Evolutionary conservation across 139 green algal species (phyloP).

Genomic region (Picochlorum sp.): DNA sequence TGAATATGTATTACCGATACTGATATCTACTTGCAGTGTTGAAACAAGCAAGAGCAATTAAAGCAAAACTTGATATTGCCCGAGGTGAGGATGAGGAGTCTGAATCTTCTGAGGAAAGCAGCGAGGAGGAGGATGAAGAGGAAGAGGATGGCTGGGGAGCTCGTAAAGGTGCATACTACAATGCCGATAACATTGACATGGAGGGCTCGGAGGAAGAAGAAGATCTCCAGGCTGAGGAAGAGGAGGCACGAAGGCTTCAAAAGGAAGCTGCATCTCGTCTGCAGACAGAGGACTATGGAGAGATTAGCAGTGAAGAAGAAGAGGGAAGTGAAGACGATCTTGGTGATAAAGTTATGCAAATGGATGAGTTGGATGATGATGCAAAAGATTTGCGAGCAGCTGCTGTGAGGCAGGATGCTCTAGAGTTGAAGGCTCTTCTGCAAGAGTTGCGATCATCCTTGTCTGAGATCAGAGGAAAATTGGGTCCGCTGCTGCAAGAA

Average conservation of each 20-base stretch:
- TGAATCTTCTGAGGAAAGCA: slow-evolving; percentile 11
- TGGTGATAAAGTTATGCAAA: slow-evolving; percentile 20
- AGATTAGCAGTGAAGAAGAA: slow-evolving; percentile 24
- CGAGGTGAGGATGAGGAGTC: slow-evolving; percentile 33
- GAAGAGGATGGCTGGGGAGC: slow-evolving; percentile 45
- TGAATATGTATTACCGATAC: not conserved
- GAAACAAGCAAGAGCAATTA: slow-evolving; percentile 51
- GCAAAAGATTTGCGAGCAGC: slow-evolving; percentile 29
- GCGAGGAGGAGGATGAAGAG: slow-evolving; percentile 32
- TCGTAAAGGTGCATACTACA: slow-evolving; percentile 70
- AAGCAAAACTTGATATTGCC: slow-evolving; percentile 52
- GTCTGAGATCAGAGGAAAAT: slow-evolving; percentile 38
- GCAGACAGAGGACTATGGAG: slow-evolving; percentile 54
- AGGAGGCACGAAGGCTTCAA: slow-evolving; percentile 66
- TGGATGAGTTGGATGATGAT: slow-evolving; percentile 13
- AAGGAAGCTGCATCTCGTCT: slow-evolving; percentile 36
- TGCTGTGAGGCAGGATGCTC: slow-evolving; percentile 60
- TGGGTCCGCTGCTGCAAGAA: slow-evolving; percentile 66
- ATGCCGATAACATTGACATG: slow-evolving; percentile 34
- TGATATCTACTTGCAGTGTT: slow-evolving; percentile 38
- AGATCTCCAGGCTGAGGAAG: slow-evolving; percentile 51
- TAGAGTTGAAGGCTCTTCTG: slow-evolving; percentile 73
- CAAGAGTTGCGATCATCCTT: slow-evolving; percentile 48
- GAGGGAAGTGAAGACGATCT: slow-evolving; percentile 17
- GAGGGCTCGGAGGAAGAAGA: slow-evolving; percentile 66